phyloP scores from a whole-genome alignment of 257 asterid species.

The Lavandula angustifolia region DNA sequence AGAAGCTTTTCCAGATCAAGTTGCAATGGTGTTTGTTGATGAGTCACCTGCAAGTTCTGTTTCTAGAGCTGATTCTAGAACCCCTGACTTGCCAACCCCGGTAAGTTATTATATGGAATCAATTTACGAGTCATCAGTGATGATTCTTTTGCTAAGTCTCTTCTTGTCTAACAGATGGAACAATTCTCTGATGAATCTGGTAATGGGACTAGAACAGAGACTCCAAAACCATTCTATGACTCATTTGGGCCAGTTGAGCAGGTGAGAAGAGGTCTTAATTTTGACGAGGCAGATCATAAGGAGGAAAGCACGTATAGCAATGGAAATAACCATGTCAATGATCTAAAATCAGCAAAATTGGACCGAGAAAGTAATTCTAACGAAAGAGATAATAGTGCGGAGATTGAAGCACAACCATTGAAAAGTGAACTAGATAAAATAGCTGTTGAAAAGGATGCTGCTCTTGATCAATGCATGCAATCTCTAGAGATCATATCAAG shows the following conservation, averaged over 20 bases:
- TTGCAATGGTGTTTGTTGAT: slow-evolving; percentile 53
- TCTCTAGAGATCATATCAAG: slow-evolving; percentile 71
- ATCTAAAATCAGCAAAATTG: slow-evolving; percentile 23
- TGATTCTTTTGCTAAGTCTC: neutral
- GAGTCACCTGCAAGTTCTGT: slow-evolving; percentile 60
- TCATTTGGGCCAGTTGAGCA: slow-evolving; percentile 47
- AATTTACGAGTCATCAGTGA: slow-evolving; percentile 30
- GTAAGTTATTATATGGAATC: slow-evolving; percentile 39
- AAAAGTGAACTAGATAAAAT: slow-evolving; percentile 54
- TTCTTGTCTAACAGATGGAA: slow-evolving; percentile 53
- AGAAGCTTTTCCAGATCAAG: slow-evolving; percentile 54
- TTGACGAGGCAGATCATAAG: slow-evolving; percentile 58
- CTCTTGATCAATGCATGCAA: slow-evolving; percentile 69
- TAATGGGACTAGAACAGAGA: slow-evolving; percentile 39
- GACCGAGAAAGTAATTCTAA: slow-evolving; percentile 43
- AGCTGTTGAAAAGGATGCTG: slow-evolving; percentile 67
- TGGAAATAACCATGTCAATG: slow-evolving; percentile 34
- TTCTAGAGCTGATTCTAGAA: slow-evolving; percentile 55
- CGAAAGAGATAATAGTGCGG: slow-evolving; percentile 57
- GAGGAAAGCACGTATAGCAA: slow-evolving; percentile 30
- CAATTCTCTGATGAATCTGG: slow-evolving; percentile 52
- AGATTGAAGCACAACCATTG: slow-evolving; percentile 52
- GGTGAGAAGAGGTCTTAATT: slow-evolving; percentile 78
- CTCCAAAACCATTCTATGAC: slow-evolving; percentile 40
- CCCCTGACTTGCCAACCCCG: slow-evolving; percentile 49